Conservation (phyloP, 805 yeast species). For the Candida lessepsii region DNA sequence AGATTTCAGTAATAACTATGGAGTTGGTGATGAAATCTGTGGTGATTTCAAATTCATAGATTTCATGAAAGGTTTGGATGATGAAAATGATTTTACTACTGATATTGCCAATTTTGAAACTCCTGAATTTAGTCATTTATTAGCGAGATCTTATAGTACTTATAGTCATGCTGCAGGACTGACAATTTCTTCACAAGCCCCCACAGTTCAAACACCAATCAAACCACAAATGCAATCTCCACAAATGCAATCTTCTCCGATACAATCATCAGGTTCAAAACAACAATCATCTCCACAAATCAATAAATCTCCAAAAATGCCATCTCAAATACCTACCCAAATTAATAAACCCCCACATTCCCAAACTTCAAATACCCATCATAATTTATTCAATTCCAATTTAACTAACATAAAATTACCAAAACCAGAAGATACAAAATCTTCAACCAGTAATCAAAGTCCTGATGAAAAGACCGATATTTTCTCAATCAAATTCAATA, state of each 20-base stretch:
- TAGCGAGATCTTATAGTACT: constrained; percentile 29
- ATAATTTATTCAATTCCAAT: background rate
- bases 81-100: constrained; percentile 19
- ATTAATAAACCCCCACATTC: background rate
- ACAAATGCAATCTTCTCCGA: background rate
- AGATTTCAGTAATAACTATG: constrained; percentile 50
- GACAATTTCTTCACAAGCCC: background rate
- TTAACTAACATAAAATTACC: constrained; percentile 8
- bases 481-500: constrained; percentile 15
- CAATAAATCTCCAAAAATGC: background rate
- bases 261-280: too few species aligned
- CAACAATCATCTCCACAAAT: constrained; percentile 6
- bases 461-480: constrained; percentile 19
- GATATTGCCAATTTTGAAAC: constrained; percentile 28
- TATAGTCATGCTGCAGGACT: constrained; percentile 21
- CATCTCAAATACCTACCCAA: background rate
- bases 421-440: constrained; percentile 18
- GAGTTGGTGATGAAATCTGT: constrained; percentile 64
- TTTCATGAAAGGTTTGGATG: constrained; percentile 41
- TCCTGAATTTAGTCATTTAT: constrained; percentile 31
- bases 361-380: background rate
- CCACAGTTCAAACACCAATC: background rate
- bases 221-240: background rate
- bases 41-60: constrained; percentile 65
- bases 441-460: constrained; percentile 15